phyloP scores from a whole-genome alignment of 371 early-diverging fungal species.

The Mortierella sp. region DNA sequence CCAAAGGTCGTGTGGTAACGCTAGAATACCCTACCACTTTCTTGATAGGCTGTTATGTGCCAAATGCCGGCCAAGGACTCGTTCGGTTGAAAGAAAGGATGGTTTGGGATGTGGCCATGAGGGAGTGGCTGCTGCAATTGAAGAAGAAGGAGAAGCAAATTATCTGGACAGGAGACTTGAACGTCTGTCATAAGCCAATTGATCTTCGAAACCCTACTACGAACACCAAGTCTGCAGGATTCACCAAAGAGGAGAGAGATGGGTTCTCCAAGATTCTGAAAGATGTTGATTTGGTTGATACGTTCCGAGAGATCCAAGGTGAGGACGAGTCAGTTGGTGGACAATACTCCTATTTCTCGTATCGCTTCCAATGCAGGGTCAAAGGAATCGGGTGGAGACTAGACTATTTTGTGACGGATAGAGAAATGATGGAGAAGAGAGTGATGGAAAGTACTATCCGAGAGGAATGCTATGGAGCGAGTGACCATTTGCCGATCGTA shows the following conservation, averaged over 20 bases:
- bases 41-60: constrained; percentile 83
- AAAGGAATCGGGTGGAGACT: constrained; percentile 90
- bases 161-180: constrained; percentile 91
- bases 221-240: constrained; percentile 84
- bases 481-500: constrained; percentile 90
- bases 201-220: constrained; percentile 87
- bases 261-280: constrained; percentile 75
- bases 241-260: constrained; percentile 85
- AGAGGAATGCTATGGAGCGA: constrained; percentile 87
- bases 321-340: constrained; percentile 73
- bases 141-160: constrained; percentile 78
- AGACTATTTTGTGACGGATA: constrained; percentile 87
- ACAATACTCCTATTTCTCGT: constrained; percentile 86
- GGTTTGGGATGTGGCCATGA: constrained; percentile 77
- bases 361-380: constrained; percentile 75
- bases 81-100: constrained; percentile 71
- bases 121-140: constrained; percentile 71
- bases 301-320: constrained; percentile 70
- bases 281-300: constrained; percentile 74
- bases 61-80: constrained; percentile 84
- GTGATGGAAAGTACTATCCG: constrained; percentile 77
- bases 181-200: constrained; percentile 86
- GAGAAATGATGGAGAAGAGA: constrained; percentile 62
- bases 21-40: constrained; percentile 73
- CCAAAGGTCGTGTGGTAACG: constrained; percentile 83